These are phyloP conservation scores for Phanerochaete sordida DNA, from an alignment of 768 basidiomycete species.

Conservation along the genomic window DNA sequence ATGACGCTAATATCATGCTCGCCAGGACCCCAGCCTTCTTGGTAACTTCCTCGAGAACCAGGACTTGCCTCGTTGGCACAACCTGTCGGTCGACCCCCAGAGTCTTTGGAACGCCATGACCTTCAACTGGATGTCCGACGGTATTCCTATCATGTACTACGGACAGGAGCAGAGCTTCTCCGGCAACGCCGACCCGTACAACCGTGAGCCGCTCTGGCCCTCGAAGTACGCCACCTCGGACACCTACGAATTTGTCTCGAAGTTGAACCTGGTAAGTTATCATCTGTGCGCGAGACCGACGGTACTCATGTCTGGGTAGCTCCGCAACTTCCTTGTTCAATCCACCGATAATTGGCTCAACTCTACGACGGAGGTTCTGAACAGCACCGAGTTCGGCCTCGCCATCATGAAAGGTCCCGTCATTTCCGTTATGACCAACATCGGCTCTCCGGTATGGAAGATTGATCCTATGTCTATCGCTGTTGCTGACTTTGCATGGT, in stretches of 20 bases:
- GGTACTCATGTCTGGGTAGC: slow-evolving; percentile 28
- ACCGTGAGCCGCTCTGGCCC: slow-evolving; percentile 76
- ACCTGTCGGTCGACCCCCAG: slow-evolving; percentile 68
- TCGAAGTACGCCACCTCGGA: slow-evolving; percentile 59
- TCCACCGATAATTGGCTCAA: slow-evolving; percentile 43
- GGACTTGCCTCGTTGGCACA: slow-evolving; percentile 72
- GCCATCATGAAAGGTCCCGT: slow-evolving; percentile 63
- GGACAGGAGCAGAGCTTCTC: slow-evolving; percentile 74
- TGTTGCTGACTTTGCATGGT: background rate
- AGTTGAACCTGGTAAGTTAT: slow-evolving; percentile 52
- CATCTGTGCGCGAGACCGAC: background rate
- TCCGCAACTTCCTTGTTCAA: slow-evolving; percentile 65
- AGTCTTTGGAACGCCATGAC: slow-evolving; percentile 73
- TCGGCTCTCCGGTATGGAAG: slow-evolving; percentile 62
- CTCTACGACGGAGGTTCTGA: slow-evolving; percentile 49
- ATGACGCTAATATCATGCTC: background rate
- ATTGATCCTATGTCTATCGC: too few species aligned
- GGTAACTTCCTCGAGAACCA: slow-evolving; percentile 84
- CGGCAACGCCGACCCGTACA: slow-evolving; percentile 67
- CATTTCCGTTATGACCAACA: slow-evolving; percentile 62
- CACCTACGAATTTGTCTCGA: slow-evolving; percentile 54
- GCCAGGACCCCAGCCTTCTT: slow-evolving; percentile 37
- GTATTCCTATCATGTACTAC: slow-evolving; percentile 82
- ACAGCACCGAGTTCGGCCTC: slow-evolving; percentile 47
- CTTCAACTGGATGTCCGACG: slow-evolving; percentile 73